Conservation (phyloP, 768 basidiomycete genomes). For the Mycena latifolia region DNA sequence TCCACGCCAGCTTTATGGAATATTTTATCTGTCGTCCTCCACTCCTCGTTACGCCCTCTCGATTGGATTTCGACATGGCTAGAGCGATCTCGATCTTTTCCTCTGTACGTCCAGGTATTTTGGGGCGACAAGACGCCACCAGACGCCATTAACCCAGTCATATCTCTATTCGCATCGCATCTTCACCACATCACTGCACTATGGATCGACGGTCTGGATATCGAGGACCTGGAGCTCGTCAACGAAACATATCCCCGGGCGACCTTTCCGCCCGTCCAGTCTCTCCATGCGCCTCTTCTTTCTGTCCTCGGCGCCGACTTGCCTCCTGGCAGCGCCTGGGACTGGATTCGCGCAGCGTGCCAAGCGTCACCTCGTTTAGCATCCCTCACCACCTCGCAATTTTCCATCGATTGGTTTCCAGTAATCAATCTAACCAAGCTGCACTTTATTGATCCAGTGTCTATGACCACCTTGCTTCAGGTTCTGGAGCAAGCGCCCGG, state of each 20-base stretch:
- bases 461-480: conserved; percentile 17
- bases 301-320: conserved; percentile 14
- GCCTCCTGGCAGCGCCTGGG: conserved; percentile 20
- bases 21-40: conserved; percentile 1
- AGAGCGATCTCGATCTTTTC: conserved; percentile 26
- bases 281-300: conserved; percentile 16
- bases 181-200: conserved; percentile 21
- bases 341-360: conserved; percentile 23
- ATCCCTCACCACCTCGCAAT: conserved; percentile 9
- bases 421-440: conserved; percentile 12
- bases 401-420: conserved; percentile 23
- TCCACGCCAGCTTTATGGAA: conserved; percentile 28
- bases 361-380: conserved; percentile 18
- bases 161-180: conserved; percentile 16
- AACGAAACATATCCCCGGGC: not conserved
- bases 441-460: conserved; percentile 13
- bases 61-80: conserved; percentile 31
- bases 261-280: conserved; percentile 13
- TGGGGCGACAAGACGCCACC: conserved; percentile 10
- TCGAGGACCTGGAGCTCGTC: conserved; percentile 11
- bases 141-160: not conserved
- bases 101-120: conserved; percentile 21
- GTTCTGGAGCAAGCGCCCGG: conserved; percentile 17
- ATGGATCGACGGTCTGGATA: conserved; percentile 25
- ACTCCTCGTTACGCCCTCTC: not conserved